phyloP scores from a whole-genome alignment of 176 grass and related monocot genomes.

The Lolium rigidum region DNA sequence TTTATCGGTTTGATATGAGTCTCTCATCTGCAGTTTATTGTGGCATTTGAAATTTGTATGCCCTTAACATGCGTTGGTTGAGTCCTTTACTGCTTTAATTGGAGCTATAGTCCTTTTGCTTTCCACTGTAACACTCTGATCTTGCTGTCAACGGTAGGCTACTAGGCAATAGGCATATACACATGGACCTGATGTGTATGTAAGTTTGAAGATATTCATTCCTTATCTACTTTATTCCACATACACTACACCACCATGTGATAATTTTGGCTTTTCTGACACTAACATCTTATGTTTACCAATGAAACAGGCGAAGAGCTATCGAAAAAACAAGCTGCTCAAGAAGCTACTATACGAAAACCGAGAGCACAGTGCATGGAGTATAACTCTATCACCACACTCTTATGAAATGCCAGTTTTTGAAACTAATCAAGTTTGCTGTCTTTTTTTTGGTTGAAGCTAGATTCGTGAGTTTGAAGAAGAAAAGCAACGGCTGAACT shows the following conservation, averaged over 20 bases:
- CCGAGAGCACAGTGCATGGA: constrained; percentile 90
- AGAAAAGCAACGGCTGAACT: constrained; percentile 94
- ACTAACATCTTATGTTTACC: constrained; percentile 13
- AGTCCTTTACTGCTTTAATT: neutral
- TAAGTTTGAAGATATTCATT: constrained; percentile 30
- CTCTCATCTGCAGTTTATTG: constrained; percentile 12
- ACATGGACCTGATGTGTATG: neutral
- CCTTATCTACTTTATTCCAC: neutral
- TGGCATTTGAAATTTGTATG: constrained; percentile 17
- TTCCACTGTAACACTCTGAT: neutral
- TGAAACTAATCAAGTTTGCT: constrained; percentile 32
- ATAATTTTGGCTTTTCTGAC: neutral
- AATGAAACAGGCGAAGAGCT: constrained; percentile 93
- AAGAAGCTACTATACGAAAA: constrained; percentile 99
- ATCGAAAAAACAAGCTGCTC: constrained; percentile 98
- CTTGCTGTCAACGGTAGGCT: constrained; percentile 3
- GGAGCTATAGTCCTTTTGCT: neutral
- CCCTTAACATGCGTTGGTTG: constrained; percentile 18
- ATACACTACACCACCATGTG: neutral
- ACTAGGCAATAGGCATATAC: neutral
- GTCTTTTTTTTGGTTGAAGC: constrained; percentile 50
- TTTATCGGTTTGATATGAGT: neutral
- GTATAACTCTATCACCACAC: constrained; percentile 28
- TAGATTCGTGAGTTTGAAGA: constrained; percentile 98
- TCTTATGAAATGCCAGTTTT: constrained; percentile 10